Percentiles rank a stretch among this genome's conserved stretches.
Conservation (phyloP, 805 yeast species). For the Cyberlindnera meyerae region DNA sequence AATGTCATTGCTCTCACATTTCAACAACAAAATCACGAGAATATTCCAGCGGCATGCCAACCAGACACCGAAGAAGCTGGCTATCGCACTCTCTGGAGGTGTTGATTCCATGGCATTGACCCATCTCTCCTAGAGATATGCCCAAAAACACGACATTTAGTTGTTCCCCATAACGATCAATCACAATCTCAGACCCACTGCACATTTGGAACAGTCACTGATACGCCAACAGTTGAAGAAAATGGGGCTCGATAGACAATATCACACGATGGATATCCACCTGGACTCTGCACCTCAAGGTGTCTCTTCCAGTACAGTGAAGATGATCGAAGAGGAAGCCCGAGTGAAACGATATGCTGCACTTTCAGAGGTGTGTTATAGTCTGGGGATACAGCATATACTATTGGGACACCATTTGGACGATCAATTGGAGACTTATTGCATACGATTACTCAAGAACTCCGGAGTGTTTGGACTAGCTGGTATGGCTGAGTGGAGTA, state of each 20-base stretch:
- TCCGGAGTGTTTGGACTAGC: conserved; percentile 53
- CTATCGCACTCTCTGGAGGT: conserved; percentile 73
- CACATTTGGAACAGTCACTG: conserved; percentile 24
- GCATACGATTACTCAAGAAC: conserved; percentile 45
- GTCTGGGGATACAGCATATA: conserved; percentile 32
- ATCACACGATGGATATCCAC: conserved; percentile 25
- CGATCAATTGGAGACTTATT: conserved; percentile 69
- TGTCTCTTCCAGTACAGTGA: conserved; percentile 5
- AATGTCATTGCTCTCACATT: neutral
- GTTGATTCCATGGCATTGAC: conserved; percentile 75
- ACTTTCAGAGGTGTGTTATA: conserved; percentile 38
- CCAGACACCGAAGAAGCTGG: conserved; percentile 30
- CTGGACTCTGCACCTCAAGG: conserved; percentile 6
- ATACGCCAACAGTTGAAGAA: conserved; percentile 13
- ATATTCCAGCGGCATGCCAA: conserved; percentile 7
- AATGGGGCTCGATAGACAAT: conserved; percentile 24
- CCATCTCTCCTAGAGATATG: conserved; percentile 39
- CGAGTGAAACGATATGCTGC: conserved; percentile 46
- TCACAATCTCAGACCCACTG: conserved; percentile 47
- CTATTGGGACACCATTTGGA: conserved; percentile 64
- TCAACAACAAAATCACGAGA: conserved; percentile 5
- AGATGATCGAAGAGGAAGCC: conserved; percentile 54
- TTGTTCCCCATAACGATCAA: conserved; percentile 61
- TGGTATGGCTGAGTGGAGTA: conserved; percentile 39
- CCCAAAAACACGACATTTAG: conserved; percentile 26